These are phyloP conservation scores for Diatrype stigma DNA, from an alignment of 2,329 filamentous ascomycete species.

Conservation along the genomic window DNA sequence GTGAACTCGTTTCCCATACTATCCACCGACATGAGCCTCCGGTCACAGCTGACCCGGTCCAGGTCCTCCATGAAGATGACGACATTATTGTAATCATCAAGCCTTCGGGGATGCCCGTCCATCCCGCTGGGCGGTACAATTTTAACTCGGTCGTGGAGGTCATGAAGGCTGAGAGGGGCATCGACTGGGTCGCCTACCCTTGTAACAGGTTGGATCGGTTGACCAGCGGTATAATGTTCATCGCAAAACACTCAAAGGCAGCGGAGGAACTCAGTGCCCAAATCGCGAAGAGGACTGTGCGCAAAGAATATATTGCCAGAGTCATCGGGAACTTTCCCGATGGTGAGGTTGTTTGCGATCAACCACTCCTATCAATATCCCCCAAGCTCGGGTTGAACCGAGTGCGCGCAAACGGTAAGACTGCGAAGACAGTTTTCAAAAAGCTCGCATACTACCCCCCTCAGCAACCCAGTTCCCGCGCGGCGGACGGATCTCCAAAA, in stretches of 20 bases:
- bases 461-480: constrained; percentile 8
- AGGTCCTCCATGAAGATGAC: constrained; percentile 84
- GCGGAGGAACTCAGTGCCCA: constrained; percentile 74
- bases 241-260: constrained; percentile 78
- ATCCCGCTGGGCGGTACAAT: constrained; percentile 91
- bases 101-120: constrained; percentile 89
- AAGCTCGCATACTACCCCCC: constrained; percentile 84
- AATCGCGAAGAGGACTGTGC: constrained; percentile 74
- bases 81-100: constrained; percentile 97
- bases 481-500: constrained; percentile 6
- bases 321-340: constrained; percentile 91
- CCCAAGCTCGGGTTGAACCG: constrained; percentile 92
- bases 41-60: constrained; percentile 74
- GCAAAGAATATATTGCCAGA: constrained; percentile 92
- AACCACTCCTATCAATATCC: constrained; percentile 90
- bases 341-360: constrained; percentile 84
- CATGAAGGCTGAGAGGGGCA: constrained; percentile 69
- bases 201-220: constrained; percentile 93
- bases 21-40: constrained; percentile 94
- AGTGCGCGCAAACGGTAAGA: constrained; percentile 89
- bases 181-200: constrained; percentile 55
- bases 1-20: constrained; percentile 87
- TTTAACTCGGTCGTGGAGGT: constrained; percentile 95
- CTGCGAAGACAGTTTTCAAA: constrained; percentile 86
- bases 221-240: constrained; percentile 97